phyloP scores from a whole-genome alignment of 805 yeast species.

The Millerago galiae region DNA sequence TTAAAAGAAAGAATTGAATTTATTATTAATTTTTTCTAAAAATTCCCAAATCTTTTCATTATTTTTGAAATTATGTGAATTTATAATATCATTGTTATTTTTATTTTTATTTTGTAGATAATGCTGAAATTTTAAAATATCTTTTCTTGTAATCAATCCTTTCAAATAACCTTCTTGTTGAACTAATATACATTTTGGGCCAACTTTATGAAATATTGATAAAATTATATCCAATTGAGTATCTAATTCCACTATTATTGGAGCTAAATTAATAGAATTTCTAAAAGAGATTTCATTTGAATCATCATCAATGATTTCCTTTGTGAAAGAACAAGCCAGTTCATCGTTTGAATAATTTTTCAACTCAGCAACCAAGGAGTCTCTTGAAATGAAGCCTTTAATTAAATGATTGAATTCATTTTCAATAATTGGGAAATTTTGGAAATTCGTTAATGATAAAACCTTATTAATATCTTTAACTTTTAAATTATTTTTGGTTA shows the following conservation, averaged over 20 bases:
- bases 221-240: conserved; percentile 55
- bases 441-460: conserved; percentile 29
- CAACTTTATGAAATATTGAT: conserved; percentile 68
- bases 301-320: conserved; percentile 11
- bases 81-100: conserved; percentile 5
- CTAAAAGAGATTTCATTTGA: conserved; percentile 17
- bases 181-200: conserved; percentile 70
- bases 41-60: conserved; percentile 11
- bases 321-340: neutral
- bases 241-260: conserved; percentile 48
- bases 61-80: conserved; percentile 12
- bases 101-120: conserved; percentile 15
- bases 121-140: conserved; percentile 59
- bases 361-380: conserved; percentile 32
- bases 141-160: conserved; percentile 85
- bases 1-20: neutral
- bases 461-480: conserved; percentile 29
- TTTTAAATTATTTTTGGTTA: conserved; percentile 33
- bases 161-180: conserved; percentile 52
- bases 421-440: conserved; percentile 50
- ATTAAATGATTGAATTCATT: conserved; percentile 32
- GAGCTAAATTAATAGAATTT: conserved; percentile 44
- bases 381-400: conserved; percentile 40
- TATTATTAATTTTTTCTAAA: conserved; percentile 8
- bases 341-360: conserved; percentile 10